These are phyloP conservation scores for Hyphopichia pseudoburtonii DNA, from an alignment of 1,139 yeast species.

Conservation along the genomic window DNA sequence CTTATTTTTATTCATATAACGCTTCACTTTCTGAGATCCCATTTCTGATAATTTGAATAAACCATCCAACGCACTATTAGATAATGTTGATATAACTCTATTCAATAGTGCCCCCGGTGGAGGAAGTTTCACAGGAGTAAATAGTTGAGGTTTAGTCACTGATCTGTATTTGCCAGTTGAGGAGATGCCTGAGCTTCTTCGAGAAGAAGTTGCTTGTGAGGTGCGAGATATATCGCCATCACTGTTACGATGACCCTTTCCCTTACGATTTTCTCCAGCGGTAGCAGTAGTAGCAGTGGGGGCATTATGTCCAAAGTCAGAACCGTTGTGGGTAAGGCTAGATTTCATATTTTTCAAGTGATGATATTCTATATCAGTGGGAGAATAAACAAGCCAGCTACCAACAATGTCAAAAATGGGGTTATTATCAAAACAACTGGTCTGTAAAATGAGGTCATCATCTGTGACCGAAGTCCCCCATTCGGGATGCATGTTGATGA, in stretches of 20 bases:
- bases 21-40: slow-evolving; percentile 43
- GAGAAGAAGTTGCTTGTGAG: neutral
- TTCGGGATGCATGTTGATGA: slow-evolving; percentile 14
- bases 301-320: no score
- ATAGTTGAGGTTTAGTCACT: slow-evolving; percentile 8
- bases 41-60: slow-evolving; percentile 49
- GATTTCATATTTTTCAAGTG: slow-evolving; percentile 20
- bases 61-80: slow-evolving; percentile 57
- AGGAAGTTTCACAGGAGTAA: slow-evolving; percentile 50
- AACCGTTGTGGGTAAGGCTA: neutral
- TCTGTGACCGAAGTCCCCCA: slow-evolving; percentile 15
- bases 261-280: no score
- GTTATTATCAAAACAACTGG: slow-evolving; percentile 37
- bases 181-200: neutral
- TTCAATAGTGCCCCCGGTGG: slow-evolving; percentile 45
- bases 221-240: no score
- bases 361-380: slow-evolving; percentile 36
- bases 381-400: slow-evolving; percentile 51
- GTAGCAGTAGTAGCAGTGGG: no score
- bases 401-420: slow-evolving; percentile 54
- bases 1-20: slow-evolving; percentile 27
- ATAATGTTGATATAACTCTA: slow-evolving; percentile 47
- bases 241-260: neutral
- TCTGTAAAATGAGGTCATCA: slow-evolving; percentile 25
- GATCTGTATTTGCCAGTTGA: neutral